Percentiles rank a stretch among this genome's conserved stretches.
phyloP scores from a whole-genome alignment of 2,329 filamentous ascomycete genomes.

The Penicillium olsonii region DNA sequence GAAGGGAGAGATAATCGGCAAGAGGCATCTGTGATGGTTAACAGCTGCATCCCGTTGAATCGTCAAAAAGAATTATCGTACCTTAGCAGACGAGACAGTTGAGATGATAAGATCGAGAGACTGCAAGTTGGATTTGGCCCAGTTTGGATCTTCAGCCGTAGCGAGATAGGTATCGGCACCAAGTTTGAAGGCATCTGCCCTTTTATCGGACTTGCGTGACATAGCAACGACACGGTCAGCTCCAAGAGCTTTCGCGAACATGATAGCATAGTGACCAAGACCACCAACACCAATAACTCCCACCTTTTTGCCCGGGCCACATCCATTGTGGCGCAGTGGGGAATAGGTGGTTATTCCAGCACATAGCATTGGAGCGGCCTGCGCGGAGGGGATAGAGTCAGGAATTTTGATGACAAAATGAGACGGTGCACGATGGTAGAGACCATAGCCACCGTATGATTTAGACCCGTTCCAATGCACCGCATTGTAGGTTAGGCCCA shows the following conservation, averaged over 20 bases:
- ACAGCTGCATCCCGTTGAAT: no score
- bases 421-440: constrained; percentile 3
- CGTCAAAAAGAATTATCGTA: no score
- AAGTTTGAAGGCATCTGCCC: constrained; percentile 3
- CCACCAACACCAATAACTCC: constrained; percentile 26
- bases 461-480: background rate
- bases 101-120: constrained; percentile 6
- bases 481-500: constrained; percentile 2
- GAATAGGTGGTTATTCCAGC: constrained; percentile 79
- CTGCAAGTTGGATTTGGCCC: background rate
- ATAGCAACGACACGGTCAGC: constrained; percentile 6
- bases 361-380: constrained; percentile 80
- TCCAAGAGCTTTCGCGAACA: constrained; percentile 6
- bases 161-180: constrained; percentile 2
- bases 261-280: constrained; percentile 6
- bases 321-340: constrained; percentile 73
- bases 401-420: constrained; percentile 64
- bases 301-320: constrained; percentile 62
- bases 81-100: background rate
- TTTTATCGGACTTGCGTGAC: constrained; percentile 1
- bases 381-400: constrained; percentile 60
- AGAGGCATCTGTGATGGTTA: background rate
- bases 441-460: constrained; percentile 4
- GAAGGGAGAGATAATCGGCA: background rate
- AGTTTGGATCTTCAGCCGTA: background rate